Conservation (phyloP, 1,139 yeast genomes). For the Yamadazyma friedrichii region DNA sequence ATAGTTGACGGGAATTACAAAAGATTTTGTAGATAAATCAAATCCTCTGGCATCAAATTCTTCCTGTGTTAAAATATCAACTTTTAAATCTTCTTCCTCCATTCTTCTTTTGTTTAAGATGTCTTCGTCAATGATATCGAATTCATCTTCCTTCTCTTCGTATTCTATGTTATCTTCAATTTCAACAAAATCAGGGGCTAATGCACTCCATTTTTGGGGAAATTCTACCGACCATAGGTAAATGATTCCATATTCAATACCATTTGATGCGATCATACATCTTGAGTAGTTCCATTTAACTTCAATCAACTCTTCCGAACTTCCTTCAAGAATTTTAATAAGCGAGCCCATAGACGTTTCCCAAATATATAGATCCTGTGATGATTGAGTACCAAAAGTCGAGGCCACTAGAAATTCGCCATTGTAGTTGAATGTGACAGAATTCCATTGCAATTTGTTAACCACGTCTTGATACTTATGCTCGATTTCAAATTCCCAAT, state of each 20-base stretch:
- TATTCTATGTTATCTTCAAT: conserved; percentile 90
- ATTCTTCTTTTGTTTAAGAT: conserved; percentile 57
- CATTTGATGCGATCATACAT: conserved; percentile 83
- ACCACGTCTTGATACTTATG: conserved; percentile 91
- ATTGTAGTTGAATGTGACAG: conserved; percentile 70
- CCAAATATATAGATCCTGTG: conserved; percentile 91
- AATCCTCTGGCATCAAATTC: conserved; percentile 69
- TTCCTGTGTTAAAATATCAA: conserved; percentile 69
- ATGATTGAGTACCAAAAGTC: conserved; percentile 72
- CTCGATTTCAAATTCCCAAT: conserved; percentile 65
- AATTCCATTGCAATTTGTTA: conserved; percentile 85
- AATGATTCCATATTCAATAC: conserved; percentile 80
- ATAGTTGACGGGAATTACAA: conserved; percentile 46
- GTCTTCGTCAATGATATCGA: conserved; percentile 73
- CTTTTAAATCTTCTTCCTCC: conserved; percentile 66
- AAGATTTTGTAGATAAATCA: conserved; percentile 37
- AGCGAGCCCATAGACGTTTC: conserved; percentile 86
- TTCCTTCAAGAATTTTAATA: conserved; percentile 87
- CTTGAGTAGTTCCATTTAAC: conserved; percentile 81
- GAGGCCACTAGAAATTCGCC: conserved; percentile 88
- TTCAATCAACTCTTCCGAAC: conserved; percentile 82
- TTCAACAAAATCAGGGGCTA: conserved; percentile 96
- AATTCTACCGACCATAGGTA: conserved; percentile 81
- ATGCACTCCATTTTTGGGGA: conserved; percentile 95
- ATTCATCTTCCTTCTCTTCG: conserved; percentile 88